phyloP scores from a whole-genome alignment of 345 rosid genomes.

The Syzygium aromaticum region DNA sequence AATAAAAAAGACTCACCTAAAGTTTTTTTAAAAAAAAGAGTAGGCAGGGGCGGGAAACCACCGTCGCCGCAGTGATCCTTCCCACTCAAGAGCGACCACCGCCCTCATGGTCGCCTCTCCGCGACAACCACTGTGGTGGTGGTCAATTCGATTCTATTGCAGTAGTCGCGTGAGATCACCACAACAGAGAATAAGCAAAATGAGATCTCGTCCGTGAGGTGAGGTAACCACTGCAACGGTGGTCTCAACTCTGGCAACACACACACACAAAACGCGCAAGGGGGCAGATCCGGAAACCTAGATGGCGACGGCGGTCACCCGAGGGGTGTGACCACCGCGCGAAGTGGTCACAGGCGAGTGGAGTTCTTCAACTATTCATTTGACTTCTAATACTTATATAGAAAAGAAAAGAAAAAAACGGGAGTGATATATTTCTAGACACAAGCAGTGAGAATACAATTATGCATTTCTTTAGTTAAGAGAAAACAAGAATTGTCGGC shows the following conservation, averaged over 20 bases:
- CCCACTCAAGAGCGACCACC: background rate
- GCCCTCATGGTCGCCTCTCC: background rate
- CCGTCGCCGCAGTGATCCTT: background rate
- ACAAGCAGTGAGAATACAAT: background rate
- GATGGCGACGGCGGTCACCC: background rate
- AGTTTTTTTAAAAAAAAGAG: background rate
- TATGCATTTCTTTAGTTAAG: background rate
- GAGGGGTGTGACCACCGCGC: background rate
- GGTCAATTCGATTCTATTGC: background rate
- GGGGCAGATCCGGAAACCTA: background rate
- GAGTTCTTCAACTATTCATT: background rate
- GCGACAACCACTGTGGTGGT: background rate
- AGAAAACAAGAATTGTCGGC: background rate
- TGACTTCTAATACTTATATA: background rate
- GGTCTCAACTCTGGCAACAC: background rate
- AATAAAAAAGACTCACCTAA: background rate
- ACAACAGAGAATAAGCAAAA: background rate
- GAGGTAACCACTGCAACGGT: background rate
- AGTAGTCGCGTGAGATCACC: background rate
- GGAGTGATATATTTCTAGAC: background rate
- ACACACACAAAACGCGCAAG: background rate
- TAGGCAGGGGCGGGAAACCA: fast-evolving
- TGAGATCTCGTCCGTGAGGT: fast-evolving
- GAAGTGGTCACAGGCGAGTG: background rate
- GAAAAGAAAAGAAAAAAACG: background rate